Conservation (phyloP, 2,329 filamentous ascomycete genomes). For the Aspergillus sp. region DNA sequence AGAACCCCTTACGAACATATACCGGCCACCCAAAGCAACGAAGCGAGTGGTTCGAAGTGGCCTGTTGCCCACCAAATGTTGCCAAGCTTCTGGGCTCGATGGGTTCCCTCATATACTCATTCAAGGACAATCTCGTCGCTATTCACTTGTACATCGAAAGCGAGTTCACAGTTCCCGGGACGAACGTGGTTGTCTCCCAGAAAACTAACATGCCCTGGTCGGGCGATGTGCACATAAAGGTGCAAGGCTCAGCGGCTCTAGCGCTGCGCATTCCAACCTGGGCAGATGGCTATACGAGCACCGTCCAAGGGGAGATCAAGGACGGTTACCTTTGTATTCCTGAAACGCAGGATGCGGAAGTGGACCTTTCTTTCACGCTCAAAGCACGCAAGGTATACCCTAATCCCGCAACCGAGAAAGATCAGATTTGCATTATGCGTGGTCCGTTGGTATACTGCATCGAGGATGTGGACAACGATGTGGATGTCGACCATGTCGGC, state of each 20-base stretch:
- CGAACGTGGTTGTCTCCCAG: slow-evolving; percentile 47
- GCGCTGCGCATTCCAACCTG: slow-evolving; percentile 55
- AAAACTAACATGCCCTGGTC: slow-evolving; percentile 59
- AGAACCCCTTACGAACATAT: slow-evolving; percentile 60
- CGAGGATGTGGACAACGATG: slow-evolving; percentile 57
- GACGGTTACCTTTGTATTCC: slow-evolving; percentile 54
- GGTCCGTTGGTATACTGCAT: slow-evolving; percentile 62
- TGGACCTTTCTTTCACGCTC: slow-evolving; percentile 1
- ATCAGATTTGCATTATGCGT: slow-evolving; percentile 50
- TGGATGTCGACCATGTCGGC: slow-evolving; percentile 8
- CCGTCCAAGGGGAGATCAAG: slow-evolving; percentile 25
- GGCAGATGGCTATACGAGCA: slow-evolving; percentile 24
- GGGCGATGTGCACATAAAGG: slow-evolving; percentile 50
- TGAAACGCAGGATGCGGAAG: slow-evolving; percentile 22
- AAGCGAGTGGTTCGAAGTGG: slow-evolving; percentile 59
- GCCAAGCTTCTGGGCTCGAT: slow-evolving; percentile 53
- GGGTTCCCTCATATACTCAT: slow-evolving; percentile 17
- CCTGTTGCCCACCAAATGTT: slow-evolving; percentile 63
- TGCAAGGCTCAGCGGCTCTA: slow-evolving; percentile 33
- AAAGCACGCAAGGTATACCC: slow-evolving; percentile 1
- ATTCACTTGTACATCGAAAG: slow-evolving; percentile 24
- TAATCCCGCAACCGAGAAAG: slow-evolving; percentile 29
- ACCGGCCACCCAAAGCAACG: slow-evolving; percentile 51
- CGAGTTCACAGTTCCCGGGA: slow-evolving; percentile 26
- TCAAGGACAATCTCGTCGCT: background rate